phyloP scores from a whole-genome alignment of 805 yeast genomes.

The Starmerella powellii region DNA sequence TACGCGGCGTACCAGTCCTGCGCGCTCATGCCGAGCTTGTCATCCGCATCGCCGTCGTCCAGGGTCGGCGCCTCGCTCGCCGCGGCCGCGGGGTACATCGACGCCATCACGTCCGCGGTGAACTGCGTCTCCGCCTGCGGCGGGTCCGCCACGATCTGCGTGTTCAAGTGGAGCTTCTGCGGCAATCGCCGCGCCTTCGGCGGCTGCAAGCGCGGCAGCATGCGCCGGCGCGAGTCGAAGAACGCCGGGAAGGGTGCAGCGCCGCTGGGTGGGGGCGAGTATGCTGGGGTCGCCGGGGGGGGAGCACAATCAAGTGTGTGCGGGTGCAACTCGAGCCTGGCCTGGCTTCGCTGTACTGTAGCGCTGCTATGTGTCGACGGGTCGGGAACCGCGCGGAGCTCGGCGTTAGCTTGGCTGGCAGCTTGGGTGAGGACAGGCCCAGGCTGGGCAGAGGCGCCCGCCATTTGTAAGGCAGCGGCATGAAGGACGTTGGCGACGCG shows the following conservation, averaged over 20 bases:
- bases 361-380: neutral
- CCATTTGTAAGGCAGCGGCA: neutral
- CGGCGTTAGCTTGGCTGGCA: no score
- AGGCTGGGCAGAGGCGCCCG: no score
- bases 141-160: slow-evolving; percentile 6
- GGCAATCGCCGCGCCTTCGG: slow-evolving; percentile 19
- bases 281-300: no score
- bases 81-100: slow-evolving; percentile 11
- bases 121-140: slow-evolving; percentile 12
- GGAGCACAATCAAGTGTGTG: no score
- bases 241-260: no score
- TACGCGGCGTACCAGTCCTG: slow-evolving; percentile 18
- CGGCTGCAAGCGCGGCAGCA: slow-evolving; percentile 21
- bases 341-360: neutral
- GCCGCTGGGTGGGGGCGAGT: no score
- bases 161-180: slow-evolving; percentile 17
- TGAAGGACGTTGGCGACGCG: slow-evolving; percentile 12
- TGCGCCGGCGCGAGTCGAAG: no score
- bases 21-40: slow-evolving; percentile 14
- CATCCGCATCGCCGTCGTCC: neutral
- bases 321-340: neutral
- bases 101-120: slow-evolving; percentile 18
- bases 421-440: no score
- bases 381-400: no score
- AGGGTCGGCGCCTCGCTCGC: neutral